These are phyloP conservation scores for Tricladium varicosporioides DNA, from an alignment of 2,329 filamentous ascomycete species.

Conservation along the genomic window DNA sequence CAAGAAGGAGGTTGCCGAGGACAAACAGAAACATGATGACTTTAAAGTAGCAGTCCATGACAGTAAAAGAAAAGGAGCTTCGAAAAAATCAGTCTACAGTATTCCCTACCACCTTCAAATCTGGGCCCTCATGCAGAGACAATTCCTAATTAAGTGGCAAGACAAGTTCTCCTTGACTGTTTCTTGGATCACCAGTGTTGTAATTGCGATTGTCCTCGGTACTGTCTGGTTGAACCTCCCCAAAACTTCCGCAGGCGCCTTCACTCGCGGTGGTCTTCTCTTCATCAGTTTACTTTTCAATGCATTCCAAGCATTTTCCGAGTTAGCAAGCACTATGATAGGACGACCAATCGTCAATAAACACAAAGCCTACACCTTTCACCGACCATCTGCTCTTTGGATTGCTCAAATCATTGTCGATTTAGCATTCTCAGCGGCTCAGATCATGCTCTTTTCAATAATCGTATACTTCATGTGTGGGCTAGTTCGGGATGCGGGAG, in stretches of 20 bases:
- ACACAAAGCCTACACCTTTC: constrained; percentile 79
- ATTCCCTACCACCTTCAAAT: constrained; percentile 82
- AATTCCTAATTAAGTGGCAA: constrained; percentile 83
- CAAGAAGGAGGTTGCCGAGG: constrained; percentile 58
- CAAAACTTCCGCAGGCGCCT: constrained; percentile 65
- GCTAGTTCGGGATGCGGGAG: constrained; percentile 65
- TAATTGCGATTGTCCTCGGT: constrained; percentile 76
- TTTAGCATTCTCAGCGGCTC: constrained; percentile 65
- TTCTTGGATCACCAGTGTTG: constrained; percentile 67
- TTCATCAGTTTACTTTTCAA: constrained; percentile 83
- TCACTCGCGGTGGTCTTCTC: constrained; percentile 77
- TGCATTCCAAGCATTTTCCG: constrained; percentile 81
- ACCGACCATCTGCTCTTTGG: constrained; percentile 78
- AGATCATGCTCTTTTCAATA: constrained; percentile 70
- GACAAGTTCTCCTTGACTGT: constrained; percentile 76
- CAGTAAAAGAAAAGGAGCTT: constrained; percentile 72
- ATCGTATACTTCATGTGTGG: constrained; percentile 80
- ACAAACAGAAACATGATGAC: constrained; percentile 69
- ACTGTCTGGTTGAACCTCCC: constrained; percentile 75
- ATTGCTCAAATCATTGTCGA: constrained; percentile 82
- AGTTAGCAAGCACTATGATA: constrained; percentile 72
- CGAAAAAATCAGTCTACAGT: constrained; percentile 73
- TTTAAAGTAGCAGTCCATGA: constrained; percentile 75
- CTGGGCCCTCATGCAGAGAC: constrained; percentile 79
- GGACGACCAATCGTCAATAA: constrained; percentile 79